Evolutionary conservation across 148 eudicot species (phyloP).

Genomic region (Dianthus caryophyllus): DNA sequence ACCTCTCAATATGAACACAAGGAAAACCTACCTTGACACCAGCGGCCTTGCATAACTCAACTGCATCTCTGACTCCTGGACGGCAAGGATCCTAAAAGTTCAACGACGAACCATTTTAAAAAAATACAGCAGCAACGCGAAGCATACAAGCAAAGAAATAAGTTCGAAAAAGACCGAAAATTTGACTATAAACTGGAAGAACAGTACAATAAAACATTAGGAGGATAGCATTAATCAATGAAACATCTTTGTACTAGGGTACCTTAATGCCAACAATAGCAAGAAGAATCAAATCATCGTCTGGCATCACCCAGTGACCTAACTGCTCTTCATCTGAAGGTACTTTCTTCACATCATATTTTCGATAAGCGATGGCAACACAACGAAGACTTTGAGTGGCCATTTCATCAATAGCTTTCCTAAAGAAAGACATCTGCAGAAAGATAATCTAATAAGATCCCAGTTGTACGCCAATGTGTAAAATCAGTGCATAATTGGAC

Average conservation of each 20-base stretch:
- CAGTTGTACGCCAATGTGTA: too few relatives aligned
- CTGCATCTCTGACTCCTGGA: slow-evolving; percentile 65
- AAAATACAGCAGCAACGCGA: neutral
- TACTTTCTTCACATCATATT: slow-evolving; percentile 40
- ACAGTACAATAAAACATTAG: neutral
- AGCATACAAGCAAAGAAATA: neutral
- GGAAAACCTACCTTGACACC: slow-evolving; percentile 44
- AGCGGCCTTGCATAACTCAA: slow-evolving; percentile 57
- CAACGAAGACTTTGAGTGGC: slow-evolving; percentile 83
- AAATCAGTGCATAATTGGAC: too few relatives aligned
- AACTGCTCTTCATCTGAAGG: slow-evolving; percentile 63
- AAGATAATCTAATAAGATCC: too few relatives aligned
- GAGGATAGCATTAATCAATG: neutral
- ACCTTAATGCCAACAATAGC: slow-evolving; percentile 95
- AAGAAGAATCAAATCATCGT: slow-evolving; percentile 61
- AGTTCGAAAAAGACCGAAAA: neutral
- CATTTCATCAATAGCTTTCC: slow-evolving; percentile 72
- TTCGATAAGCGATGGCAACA: slow-evolving; percentile 76
- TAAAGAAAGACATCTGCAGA: slow-evolving; percentile 44
- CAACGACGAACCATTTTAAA: slow-evolving; percentile 6
- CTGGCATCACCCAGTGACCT: slow-evolving; percentile 69
- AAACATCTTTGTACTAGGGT: too few relatives aligned
- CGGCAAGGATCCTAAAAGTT: slow-evolving; percentile 76
- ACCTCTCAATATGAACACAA: neutral
- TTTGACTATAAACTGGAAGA: neutral